Conservation (phyloP, 495 filamentous ascomycete genomes). For the Rhizodiscina lignyota region DNA sequence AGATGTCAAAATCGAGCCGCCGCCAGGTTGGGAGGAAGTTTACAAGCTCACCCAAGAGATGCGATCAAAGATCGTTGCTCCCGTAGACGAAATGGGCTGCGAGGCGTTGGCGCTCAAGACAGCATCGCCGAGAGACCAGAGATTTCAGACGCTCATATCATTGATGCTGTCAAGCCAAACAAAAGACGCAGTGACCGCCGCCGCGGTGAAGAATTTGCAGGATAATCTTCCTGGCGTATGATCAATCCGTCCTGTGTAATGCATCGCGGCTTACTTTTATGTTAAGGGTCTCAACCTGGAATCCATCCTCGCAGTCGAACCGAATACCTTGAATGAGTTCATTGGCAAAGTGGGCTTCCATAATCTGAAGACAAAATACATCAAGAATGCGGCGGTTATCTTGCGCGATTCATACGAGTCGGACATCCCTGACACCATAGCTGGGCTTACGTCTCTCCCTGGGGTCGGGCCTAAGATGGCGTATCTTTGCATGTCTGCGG, state of each 20-base stretch:
- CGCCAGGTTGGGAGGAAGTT: constrained; percentile 70
- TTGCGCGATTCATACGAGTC: constrained; percentile 48
- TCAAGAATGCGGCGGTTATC: constrained; percentile 61
- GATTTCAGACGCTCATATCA: constrained; percentile 82
- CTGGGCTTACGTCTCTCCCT: constrained; percentile 62
- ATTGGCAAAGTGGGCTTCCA: constrained; percentile 85
- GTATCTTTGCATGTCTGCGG: constrained; percentile 67
- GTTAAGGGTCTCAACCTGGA: constrained; percentile 48
- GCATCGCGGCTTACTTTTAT: constrained; percentile 4
- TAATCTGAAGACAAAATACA: constrained; percentile 87
- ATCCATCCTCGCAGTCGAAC: constrained; percentile 59
- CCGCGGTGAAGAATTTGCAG: constrained; percentile 65
- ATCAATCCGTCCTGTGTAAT: constrained; percentile 4
- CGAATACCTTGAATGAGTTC: constrained; percentile 54
- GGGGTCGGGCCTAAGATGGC: constrained; percentile 98
- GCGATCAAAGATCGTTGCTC: constrained; percentile 57
- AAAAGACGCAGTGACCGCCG: constrained; percentile 84
- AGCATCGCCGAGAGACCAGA: constrained; percentile 41
- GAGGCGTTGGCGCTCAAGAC: constrained; percentile 48
- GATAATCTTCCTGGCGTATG: constrained; percentile 44
- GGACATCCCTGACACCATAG: constrained; percentile 74
- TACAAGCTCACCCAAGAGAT: constrained; percentile 66
- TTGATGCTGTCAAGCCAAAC: constrained; percentile 96
- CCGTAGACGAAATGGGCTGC: constrained; percentile 97
- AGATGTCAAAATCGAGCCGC: constrained; percentile 46